These are phyloP conservation scores for Spergularia azorica DNA, from an alignment of 179 eudicot species.

Conservation along the genomic window DNA sequence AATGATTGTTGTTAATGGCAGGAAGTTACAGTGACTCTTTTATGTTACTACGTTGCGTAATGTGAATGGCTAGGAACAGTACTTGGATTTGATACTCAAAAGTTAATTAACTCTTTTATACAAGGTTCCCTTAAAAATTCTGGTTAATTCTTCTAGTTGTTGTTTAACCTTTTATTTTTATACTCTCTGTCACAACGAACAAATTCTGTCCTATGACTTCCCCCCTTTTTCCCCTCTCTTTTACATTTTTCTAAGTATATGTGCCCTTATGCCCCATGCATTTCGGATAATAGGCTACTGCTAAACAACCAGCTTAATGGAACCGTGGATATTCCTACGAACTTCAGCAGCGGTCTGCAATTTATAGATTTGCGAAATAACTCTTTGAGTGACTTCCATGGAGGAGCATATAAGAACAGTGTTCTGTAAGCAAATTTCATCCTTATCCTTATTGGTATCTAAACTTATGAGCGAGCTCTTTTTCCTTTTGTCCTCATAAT, in stretches of 20 bases:
- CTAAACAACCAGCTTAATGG: constrained; percentile 59
- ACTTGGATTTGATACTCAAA: not conserved
- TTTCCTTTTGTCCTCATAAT: not conserved
- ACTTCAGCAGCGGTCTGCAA: constrained; percentile 41
- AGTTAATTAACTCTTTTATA: not conserved
- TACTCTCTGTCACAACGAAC: not conserved
- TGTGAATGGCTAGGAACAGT: not conserved
- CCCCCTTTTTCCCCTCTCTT: not conserved
- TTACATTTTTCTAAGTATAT: not conserved
- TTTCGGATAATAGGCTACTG: constrained; percentile 40
- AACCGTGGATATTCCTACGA: constrained; percentile 47
- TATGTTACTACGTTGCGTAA: too few species aligned
- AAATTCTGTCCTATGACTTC: not conserved
- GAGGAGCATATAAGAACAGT: constrained; percentile 27
- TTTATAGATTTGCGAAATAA: constrained; percentile 62
- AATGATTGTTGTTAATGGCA: constrained; percentile 1
- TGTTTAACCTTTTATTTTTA: not conserved
- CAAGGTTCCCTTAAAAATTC: not conserved
- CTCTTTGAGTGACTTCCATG: constrained; percentile 34
- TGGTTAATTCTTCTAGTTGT: not conserved
- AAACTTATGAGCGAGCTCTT: not conserved
- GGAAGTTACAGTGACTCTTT: not conserved
- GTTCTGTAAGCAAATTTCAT: constrained; percentile 26
- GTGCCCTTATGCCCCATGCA: not conserved
- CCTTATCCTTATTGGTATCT: not conserved